A percentile compares a stretch with the other conserved stretches of the same genome.
Conservation (phyloP, 2,329 filamentous ascomycete species). For the Cordyceps cicadae region DNA sequence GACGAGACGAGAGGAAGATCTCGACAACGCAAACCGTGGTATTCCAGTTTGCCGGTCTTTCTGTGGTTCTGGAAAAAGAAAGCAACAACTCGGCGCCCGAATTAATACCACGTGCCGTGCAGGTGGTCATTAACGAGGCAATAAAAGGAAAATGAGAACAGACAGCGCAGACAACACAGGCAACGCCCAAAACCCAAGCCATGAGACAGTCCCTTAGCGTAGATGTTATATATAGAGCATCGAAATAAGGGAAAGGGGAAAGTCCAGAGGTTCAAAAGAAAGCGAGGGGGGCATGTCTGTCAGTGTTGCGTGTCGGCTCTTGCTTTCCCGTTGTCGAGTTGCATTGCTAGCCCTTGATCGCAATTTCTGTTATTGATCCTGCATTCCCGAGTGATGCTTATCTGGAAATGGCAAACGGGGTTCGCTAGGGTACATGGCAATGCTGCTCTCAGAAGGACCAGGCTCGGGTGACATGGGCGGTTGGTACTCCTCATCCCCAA, state of each 20-base stretch:
- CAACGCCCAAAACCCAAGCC: not conserved
- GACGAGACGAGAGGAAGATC: not conserved
- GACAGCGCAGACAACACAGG: too few species aligned
- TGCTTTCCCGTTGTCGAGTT: not conserved
- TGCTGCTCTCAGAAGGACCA: conserved; percentile 9
- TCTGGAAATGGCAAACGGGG: conserved; percentile 9
- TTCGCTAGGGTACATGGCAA: conserved; percentile 7
- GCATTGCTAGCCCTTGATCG: not conserved
- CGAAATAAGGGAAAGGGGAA: not conserved
- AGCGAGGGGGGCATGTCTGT: not conserved
- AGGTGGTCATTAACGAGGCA: not conserved
- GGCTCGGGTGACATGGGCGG: conserved; percentile 41
- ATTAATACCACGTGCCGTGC: not conserved
- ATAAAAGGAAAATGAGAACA: not conserved
- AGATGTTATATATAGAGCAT: not conserved
- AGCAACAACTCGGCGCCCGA: not conserved
- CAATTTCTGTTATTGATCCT: not conserved
- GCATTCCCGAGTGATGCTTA: conserved; percentile 5
- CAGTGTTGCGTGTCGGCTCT: not conserved
- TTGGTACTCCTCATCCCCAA: conserved; percentile 39
- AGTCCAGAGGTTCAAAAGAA: conserved; percentile 5
- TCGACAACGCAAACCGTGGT: not conserved
- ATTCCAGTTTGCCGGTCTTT: not conserved
- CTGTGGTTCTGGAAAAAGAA: not conserved
- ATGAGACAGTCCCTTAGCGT: not conserved